Percentiles rank a stretch among this genome's conserved stretches.
phyloP scores from a whole-genome alignment of 805 yeast species.

The Ogataea chonburiensis region DNA sequence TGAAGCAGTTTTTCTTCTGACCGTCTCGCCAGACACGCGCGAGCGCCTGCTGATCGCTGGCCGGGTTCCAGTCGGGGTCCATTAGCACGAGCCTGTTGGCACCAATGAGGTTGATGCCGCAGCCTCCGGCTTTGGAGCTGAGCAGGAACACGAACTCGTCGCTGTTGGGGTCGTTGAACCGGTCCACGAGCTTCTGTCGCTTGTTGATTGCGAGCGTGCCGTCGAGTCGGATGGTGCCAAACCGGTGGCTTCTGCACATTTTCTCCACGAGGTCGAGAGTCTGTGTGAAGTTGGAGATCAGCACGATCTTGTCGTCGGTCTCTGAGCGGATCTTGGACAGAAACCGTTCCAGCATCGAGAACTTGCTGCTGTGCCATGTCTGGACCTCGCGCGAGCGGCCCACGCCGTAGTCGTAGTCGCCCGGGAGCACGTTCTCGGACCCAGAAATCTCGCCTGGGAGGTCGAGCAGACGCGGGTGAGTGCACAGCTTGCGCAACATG shows the following conservation, averaged over 20 bases:
- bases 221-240: constrained; percentile 80
- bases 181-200: constrained; percentile 88
- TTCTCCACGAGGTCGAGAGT: constrained; percentile 88
- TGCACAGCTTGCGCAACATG: constrained; percentile 83
- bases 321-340: constrained; percentile 70
- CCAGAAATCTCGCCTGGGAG: constrained; percentile 80
- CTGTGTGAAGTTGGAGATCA: constrained; percentile 92
- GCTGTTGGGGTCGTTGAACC: constrained; percentile 86
- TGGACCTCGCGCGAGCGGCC: constrained; percentile 74
- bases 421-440: constrained; percentile 63
- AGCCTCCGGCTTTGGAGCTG: constrained; percentile 97
- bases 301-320: constrained; percentile 91
- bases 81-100: constrained; percentile 86
- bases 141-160: constrained; percentile 83
- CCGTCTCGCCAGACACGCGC: constrained; percentile 99
- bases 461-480: constrained; percentile 84
- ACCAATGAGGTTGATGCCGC: constrained; percentile 96
- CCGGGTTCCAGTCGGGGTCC: constrained; percentile 98
- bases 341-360: constrained; percentile 80
- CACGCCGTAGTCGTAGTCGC: constrained; percentile 58
- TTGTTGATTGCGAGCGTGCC: constrained; percentile 92
- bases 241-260: constrained; percentile 72
- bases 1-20: constrained; percentile 94
- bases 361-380: constrained; percentile 83
- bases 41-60: constrained; percentile 95